Conservation (phyloP, 2,329 filamentous ascomycete genomes). For the Talaromyces sp. region DNA sequence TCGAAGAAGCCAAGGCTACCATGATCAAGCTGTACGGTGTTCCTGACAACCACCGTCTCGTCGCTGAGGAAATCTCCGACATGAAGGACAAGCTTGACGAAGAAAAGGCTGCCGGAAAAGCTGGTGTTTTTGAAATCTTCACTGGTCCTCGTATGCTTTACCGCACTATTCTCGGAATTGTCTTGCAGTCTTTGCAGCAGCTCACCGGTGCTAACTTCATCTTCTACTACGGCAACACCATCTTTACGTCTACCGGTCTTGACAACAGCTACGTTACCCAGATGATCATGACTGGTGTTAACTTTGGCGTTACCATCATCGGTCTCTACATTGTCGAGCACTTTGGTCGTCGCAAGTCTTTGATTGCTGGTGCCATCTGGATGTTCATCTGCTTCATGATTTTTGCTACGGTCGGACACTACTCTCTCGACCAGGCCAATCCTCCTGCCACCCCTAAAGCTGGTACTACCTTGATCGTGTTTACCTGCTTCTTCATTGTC, state of each 20-base stretch:
- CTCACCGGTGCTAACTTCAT: conserved; percentile 52
- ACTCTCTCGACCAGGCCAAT: conserved; percentile 38
- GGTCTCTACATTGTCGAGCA: conserved; percentile 70
- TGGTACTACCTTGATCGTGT: conserved; percentile 69
- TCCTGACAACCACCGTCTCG: conserved; percentile 54
- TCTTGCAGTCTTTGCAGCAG: conserved; percentile 50
- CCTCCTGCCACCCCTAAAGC: conserved; percentile 48
- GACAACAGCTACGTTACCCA: conserved; percentile 65
- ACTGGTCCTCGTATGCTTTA: conserved; percentile 50
- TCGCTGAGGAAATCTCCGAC: conserved; percentile 56
- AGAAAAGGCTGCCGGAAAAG: conserved; percentile 46
- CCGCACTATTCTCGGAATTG: conserved; percentile 46
- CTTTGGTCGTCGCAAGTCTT: conserved; percentile 65
- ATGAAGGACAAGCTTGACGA: conserved; percentile 61
- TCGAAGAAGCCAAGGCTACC: conserved; percentile 53
- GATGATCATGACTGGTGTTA: conserved; percentile 67
- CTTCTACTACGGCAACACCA: conserved; percentile 56
- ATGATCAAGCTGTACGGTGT: conserved; percentile 59
- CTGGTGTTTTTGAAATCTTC: conserved; percentile 47
- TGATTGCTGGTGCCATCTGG: conserved; percentile 67
- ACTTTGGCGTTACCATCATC: conserved; percentile 65
- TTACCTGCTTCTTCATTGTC: conserved; percentile 72
- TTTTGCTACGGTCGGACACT: conserved; percentile 61
- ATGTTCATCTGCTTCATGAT: conserved; percentile 62
- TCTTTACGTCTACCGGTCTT: conserved; percentile 67